Conservation (phyloP, 805 yeast species). For the Saccharomycopsis fibuligera region DNA sequence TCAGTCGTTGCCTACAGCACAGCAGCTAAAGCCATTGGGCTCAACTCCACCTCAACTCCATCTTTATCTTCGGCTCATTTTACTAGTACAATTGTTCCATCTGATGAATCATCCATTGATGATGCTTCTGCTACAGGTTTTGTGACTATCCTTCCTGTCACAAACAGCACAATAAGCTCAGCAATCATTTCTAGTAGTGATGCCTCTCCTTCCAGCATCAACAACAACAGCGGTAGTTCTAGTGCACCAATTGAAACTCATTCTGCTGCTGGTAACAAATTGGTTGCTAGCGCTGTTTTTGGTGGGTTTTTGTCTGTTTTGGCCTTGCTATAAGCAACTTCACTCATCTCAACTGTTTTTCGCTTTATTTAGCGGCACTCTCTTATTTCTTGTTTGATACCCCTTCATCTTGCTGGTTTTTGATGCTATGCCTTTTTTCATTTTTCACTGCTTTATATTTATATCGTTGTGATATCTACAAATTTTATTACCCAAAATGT, state of each 20-base stretch:
- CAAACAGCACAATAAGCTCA: neutral
- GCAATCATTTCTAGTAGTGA: neutral
- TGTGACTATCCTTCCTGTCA: neutral
- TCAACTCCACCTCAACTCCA: too few relatives aligned
- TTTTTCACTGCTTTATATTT: too few relatives aligned
- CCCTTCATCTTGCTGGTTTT: too few relatives aligned
- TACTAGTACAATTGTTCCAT: neutral
- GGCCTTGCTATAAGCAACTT: neutral
- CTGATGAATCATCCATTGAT: neutral
- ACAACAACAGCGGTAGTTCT: neutral
- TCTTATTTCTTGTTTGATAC: too few relatives aligned
- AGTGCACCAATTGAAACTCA: neutral
- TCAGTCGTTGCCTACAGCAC: too few relatives aligned
- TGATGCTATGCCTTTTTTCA: too few relatives aligned
- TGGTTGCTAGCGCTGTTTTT: neutral
- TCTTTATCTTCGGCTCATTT: too few relatives aligned
- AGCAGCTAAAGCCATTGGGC: too few relatives aligned
- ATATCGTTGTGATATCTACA: too few relatives aligned
- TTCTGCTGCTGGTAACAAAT: neutral
- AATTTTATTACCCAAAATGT: too few relatives aligned
- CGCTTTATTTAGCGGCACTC: neutral
- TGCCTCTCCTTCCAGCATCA: neutral
- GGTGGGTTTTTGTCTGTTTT: neutral
- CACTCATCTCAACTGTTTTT: neutral
- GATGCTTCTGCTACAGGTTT: neutral